Base-by-base conservation (phyloP, 148 eudicot species). In the Amaranthus hypochondriacus region DNA sequence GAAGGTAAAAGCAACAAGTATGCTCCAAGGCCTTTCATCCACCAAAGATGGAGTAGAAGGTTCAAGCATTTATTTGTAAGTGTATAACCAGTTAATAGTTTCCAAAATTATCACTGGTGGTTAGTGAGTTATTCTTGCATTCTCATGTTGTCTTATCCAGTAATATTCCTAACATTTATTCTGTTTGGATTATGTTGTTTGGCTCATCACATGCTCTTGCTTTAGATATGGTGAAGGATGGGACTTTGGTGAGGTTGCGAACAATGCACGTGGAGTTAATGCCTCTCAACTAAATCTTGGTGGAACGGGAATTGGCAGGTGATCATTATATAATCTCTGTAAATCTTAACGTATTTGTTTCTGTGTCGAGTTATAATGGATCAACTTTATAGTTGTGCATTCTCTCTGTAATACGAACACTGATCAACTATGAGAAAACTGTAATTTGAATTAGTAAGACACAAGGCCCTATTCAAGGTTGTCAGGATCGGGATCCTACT, bases 231-330 rank as follows among this genome's bases (percentile, higher is more conserved):
- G 97, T 66, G 97, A 92, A 90, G 99, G 99, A 69, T 95, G 99
- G 97, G 90, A 90, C 86, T 92, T 95, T 65, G 97, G 93, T 49
- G 99, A 95, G 83, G 96, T 95, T 75, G 93, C 90, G 73, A 87
- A 89, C 39, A 92, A 89, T 82, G 94, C 85, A 51, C 96, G 97
- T 48, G 99, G 98, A 62, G 74, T 90, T 50, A 95, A 95, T 85
- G 96, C 97, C 46, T 88, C 96, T 68, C 99, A 95, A 76, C 79
- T 89, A 72, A 92, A 95, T 85, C 83, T 95, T 75, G 82, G 79
- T 64, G 97, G 94, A 80, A 89, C 93, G 71, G 99, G 98, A 76
- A 90, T 95, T 63, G 99, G 99, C 73, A 93, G 98, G 98, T 91
- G 71, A 5, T 71, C 48, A 2, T 70, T 9, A 7, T 14, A 47